A percentile compares a stretch with the other conserved stretches of the same genome.
Conservation (phyloP, 306 rosid species). For the Myrica gale region DNA sequence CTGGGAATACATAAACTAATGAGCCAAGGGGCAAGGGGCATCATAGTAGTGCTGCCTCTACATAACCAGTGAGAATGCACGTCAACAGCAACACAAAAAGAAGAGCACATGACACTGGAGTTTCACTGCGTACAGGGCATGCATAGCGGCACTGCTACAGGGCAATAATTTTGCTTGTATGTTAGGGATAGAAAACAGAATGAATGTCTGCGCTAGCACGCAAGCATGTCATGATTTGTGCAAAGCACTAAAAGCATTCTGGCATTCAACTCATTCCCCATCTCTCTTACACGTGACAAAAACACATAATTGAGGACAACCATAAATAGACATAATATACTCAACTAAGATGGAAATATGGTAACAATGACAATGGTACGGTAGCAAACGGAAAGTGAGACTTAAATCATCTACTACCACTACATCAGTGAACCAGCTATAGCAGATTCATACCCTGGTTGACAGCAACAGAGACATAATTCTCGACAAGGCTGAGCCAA, state of each 20-base stretch:
- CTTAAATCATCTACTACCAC: slow-evolving; percentile 19
- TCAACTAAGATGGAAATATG: background rate
- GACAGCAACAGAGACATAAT: slow-evolving; percentile 97
- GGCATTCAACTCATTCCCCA: background rate
- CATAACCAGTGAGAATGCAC: background rate
- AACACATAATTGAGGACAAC: background rate
- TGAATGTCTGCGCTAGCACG: background rate
- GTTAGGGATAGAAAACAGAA: background rate
- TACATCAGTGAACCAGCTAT: slow-evolving; percentile 10
- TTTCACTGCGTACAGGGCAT: background rate
- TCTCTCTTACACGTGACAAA: background rate
- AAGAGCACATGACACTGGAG: background rate
- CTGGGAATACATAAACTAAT: background rate
- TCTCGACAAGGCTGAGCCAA: slow-evolving; percentile 99
- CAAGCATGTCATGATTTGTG: background rate
- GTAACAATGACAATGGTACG: background rate
- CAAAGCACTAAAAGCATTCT: background rate
- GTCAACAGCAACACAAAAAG: background rate
- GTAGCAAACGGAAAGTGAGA: slow-evolving; percentile 10
- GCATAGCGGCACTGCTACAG: background rate
- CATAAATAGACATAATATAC: background rate
- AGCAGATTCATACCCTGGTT: slow-evolving; percentile 74
- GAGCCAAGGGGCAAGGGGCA: background rate
- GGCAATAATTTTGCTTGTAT: background rate
- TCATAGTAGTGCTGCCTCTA: background rate